These are phyloP conservation scores for Phytopythium delawarense DNA, from an alignment of 352 stramenopile species.

Conservation along the genomic window DNA sequence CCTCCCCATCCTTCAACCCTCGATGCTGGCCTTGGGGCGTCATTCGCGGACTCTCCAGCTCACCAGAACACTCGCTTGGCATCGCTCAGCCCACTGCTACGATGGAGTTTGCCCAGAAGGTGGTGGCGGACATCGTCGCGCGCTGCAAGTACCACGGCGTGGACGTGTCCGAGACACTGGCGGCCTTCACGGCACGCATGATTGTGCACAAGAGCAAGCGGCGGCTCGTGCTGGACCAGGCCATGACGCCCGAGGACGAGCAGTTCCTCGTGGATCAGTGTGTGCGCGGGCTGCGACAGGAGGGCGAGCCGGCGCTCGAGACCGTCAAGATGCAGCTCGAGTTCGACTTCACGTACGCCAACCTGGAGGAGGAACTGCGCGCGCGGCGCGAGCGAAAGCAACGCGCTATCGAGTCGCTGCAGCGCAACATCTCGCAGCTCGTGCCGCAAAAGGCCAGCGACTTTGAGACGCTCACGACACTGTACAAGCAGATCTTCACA, in stretches of 20 bases:
- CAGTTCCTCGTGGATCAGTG: conserved; percentile 74
- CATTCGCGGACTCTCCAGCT: conserved; percentile 1
- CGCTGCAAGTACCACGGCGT: conserved; percentile 72
- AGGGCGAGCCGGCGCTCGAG: conserved; percentile 81
- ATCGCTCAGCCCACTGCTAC: neutral
- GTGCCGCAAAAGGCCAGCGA: conserved; percentile 73
- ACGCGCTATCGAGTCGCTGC: conserved; percentile 55
- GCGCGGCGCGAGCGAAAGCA: conserved; percentile 48
- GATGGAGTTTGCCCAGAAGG: conserved; percentile 62
- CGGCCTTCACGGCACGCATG: conserved; percentile 77
- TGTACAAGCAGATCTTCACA: conserved; percentile 91
- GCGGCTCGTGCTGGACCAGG: conserved; percentile 67
- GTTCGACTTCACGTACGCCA: conserved; percentile 91
- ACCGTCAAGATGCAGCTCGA: conserved; percentile 96
- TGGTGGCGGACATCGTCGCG: conserved; percentile 70
- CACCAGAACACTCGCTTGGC: neutral
- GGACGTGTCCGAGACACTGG: conserved; percentile 84
- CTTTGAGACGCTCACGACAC: conserved; percentile 87
- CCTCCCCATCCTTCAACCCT: neutral
- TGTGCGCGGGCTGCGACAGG: conserved; percentile 66
- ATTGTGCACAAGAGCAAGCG: conserved; percentile 64
- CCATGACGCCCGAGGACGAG: conserved; percentile 66
- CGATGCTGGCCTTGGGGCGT: neutral
- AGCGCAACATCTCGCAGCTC: conserved; percentile 74
- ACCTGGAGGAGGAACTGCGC: conserved; percentile 70